Conservation (phyloP, 331 rosid genomes). For the Rhamnella rubrinervis region DNA sequence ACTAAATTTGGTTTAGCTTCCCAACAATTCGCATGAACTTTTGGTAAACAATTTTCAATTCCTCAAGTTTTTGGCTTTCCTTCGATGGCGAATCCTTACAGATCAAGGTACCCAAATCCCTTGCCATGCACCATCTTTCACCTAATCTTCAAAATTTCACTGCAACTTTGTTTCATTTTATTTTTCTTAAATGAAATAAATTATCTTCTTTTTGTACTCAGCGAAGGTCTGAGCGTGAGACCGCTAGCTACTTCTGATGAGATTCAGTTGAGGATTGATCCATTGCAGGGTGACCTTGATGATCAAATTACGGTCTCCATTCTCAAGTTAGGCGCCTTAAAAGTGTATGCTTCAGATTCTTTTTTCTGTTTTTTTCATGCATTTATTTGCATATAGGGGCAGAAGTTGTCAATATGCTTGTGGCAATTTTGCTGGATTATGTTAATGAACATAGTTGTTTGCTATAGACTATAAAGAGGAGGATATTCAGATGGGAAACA, state of each 20-base stretch:
- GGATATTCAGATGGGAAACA: neutral
- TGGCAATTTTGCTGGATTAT: constrained; percentile 2
- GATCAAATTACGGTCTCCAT: constrained; percentile 26
- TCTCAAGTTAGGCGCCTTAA: constrained; percentile 31
- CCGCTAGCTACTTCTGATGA: constrained; percentile 30
- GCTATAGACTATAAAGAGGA: too few relatives aligned
- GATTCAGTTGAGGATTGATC: constrained; percentile 37
- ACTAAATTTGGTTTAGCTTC: too few relatives aligned
- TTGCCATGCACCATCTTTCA: neutral
- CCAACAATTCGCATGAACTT: too few relatives aligned
- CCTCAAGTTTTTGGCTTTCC: neutral
- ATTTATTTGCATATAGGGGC: neutral
- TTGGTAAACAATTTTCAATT: neutral
- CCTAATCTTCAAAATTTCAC: too few relatives aligned
- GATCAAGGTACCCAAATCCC: constrained; percentile 22
- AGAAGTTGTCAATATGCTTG: neutral
- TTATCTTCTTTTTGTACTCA: neutral
- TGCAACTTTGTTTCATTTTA: neutral
- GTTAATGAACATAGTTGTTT: neutral
- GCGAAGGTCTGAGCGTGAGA: constrained; percentile 36
- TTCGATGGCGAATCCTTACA: constrained; percentile 31
- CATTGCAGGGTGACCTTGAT: constrained; percentile 28
- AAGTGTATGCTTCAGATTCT: constrained; percentile 9
- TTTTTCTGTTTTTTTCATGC: neutral
- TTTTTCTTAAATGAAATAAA: too few relatives aligned